Conservation (phyloP, 768 basidiomycete genomes). For the Coprinopsis cinerea region DNA sequence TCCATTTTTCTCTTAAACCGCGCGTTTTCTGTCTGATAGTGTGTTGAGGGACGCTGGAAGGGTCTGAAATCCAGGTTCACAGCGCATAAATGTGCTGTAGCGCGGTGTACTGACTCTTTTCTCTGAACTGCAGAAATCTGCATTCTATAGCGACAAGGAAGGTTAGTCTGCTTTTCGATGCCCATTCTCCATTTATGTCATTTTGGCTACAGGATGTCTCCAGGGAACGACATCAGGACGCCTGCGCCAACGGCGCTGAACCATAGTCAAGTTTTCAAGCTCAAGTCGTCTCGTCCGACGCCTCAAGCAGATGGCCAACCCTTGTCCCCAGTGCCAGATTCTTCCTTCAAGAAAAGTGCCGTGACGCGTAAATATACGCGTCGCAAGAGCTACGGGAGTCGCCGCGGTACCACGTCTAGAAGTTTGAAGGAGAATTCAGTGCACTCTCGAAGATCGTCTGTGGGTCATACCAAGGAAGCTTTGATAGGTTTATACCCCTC, state of each 20-base stretch:
- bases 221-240: background rate
- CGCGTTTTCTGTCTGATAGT: too few relatives aligned
- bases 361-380: slow-evolving; percentile 1
- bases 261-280: background rate
- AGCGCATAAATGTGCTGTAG: too few relatives aligned
- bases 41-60: too few relatives aligned
- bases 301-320: background rate
- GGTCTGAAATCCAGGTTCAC: too few relatives aligned
- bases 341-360: background rate
- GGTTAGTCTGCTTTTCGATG: too few relatives aligned
- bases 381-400: background rate
- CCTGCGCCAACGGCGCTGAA: background rate
- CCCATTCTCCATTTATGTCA: too few relatives aligned
- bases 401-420: background rate
- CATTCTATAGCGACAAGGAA: too few relatives aligned
- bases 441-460: background rate
- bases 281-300: background rate
- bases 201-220: background rate
- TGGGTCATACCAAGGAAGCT: background rate
- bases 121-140: too few relatives aligned
- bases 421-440: background rate
- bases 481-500: background rate
- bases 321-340: background rate
- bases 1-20: too few relatives aligned
- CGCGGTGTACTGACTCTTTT: too few relatives aligned